Conservation (phyloP, 2,329 filamentous ascomycete species). For the Epichloe uncinata region DNA sequence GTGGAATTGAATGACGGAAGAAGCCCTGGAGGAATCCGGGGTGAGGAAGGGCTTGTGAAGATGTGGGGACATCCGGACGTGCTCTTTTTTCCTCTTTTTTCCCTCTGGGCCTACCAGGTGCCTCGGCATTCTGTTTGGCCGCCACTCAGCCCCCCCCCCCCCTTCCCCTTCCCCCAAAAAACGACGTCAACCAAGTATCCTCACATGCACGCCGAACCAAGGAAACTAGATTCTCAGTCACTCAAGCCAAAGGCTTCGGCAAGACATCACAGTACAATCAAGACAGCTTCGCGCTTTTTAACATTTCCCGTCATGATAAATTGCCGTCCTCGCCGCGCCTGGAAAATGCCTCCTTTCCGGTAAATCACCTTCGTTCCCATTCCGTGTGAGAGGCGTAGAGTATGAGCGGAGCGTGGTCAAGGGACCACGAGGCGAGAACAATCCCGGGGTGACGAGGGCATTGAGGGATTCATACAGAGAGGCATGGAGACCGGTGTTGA, state of each 20-base stretch:
- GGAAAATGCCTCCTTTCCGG: not conserved
- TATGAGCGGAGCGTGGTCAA: constrained; percentile 55
- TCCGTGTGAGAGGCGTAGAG: constrained; percentile 47
- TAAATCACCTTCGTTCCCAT: constrained; percentile 33
- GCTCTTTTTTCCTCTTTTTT: not conserved
- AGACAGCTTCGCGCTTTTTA: no score
- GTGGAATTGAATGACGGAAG: not conserved
- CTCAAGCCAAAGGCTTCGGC: no score
- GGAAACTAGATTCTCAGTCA: no score
- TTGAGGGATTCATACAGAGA: constrained; percentile 40
- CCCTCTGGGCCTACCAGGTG: not conserved
- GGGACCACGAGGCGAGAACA: constrained; percentile 42
- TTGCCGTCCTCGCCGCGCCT: no score
- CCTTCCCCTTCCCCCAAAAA: no score
- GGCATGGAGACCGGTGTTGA: constrained; percentile 42
- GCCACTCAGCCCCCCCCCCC: no score
- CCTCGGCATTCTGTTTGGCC: no score
- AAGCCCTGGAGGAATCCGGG: not conserved
- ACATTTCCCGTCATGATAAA: no score
- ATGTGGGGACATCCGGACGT: not conserved
- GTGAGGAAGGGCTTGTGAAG: not conserved
- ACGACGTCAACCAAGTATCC: no score
- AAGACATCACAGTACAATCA: no score
- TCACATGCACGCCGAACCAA: no score
- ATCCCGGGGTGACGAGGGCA: constrained; percentile 46